phyloP scores from a whole-genome alignment of 176 grass and related monocot species.

The Themeda triandra region DNA sequence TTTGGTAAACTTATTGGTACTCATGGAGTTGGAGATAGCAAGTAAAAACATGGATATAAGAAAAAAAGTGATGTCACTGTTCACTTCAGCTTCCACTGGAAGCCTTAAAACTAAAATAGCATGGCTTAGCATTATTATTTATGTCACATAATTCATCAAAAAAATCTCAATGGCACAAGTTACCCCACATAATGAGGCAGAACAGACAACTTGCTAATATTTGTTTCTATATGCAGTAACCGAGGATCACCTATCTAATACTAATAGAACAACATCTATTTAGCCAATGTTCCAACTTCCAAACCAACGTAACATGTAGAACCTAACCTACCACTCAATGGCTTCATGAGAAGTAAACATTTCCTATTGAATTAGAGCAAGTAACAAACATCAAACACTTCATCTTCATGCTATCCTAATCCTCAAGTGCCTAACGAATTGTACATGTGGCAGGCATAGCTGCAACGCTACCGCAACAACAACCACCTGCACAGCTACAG shows the following conservation, averaged over 20 bases:
- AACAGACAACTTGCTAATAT: neutral
- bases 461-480: neutral
- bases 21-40: neutral
- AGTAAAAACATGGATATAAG: neutral
- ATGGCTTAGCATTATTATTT: neutral
- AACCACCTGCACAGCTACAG: neutral
- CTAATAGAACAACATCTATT: neutral
- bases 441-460: neutral
- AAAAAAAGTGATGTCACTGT: neutral
- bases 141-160: neutral
- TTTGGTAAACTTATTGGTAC: neutral
- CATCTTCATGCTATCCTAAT: neutral
- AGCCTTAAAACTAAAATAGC: neutral
- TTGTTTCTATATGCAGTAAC: neutral
- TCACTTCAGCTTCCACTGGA: neutral
- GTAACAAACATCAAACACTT: neutral
- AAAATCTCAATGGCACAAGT: neutral
- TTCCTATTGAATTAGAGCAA: neutral
- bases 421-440: neutral
- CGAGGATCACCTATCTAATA: neutral
- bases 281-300: neutral
- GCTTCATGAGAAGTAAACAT: neutral
- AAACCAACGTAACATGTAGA: neutral
- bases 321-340: neutral
- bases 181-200: neutral